Conservation (phyloP, 805 yeast species). For the Saturnispora zaruensis region DNA sequence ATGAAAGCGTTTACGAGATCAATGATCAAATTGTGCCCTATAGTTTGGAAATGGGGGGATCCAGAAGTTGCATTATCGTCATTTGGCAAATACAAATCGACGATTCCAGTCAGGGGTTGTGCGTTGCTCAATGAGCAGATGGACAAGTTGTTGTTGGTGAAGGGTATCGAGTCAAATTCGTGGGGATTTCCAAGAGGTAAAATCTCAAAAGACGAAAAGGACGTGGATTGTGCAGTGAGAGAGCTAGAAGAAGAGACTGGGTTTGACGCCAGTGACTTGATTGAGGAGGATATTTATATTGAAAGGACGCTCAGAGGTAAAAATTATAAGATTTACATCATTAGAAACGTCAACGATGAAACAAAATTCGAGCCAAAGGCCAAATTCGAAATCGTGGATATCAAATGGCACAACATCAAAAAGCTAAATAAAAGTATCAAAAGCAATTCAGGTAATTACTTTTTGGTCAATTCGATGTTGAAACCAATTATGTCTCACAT, state of each 20-base stretch:
- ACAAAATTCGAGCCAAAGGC: conserved; percentile 71
- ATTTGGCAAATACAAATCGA: conserved; percentile 77
- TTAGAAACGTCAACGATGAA: conserved; percentile 70
- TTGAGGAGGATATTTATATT: conserved; percentile 62
- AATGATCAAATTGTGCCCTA: conserved; percentile 61
- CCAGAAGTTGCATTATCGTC: conserved; percentile 70
- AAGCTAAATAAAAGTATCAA: conserved; percentile 30
- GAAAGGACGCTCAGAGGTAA: conserved; percentile 80
- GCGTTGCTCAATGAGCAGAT: conserved; percentile 69
- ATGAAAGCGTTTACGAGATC: conserved; percentile 67
- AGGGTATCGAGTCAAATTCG: conserved; percentile 67
- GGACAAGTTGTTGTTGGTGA: conserved; percentile 67
- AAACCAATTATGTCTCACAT: conserved; percentile 50
- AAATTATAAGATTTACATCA: conserved; percentile 73
- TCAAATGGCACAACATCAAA: conserved; percentile 68
- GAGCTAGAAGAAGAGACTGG: conserved; percentile 94
- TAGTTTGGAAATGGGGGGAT: conserved; percentile 78
- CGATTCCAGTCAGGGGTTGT: conserved; percentile 94
- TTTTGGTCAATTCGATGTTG: conserved; percentile 40
- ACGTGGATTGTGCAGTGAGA: conserved; percentile 80
- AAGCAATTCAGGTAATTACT: conserved; percentile 27
- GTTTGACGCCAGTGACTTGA: conserved; percentile 62
- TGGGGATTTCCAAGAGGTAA: conserved; percentile 99
- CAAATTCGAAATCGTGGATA: conserved; percentile 77
- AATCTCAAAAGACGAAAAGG: conserved; percentile 87